phyloP scores from a whole-genome alignment of 164 flowering plant genomes.

The Tetrastigma voinierianum region DNA sequence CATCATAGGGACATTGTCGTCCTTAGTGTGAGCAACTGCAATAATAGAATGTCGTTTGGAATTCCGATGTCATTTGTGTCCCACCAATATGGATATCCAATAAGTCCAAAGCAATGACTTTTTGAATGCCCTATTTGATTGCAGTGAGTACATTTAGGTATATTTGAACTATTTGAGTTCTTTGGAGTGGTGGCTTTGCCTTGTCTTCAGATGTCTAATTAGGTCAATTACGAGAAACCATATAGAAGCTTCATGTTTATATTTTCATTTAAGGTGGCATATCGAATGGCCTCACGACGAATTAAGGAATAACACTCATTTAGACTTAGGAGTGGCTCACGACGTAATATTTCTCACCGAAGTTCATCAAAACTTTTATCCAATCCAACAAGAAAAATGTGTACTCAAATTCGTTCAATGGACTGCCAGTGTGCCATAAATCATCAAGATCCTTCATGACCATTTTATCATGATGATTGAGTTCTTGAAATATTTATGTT shows the following conservation, averaged over 20 bases:
- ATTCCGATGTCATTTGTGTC: too few relatives aligned
- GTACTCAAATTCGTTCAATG: not conserved
- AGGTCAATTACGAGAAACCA: too few relatives aligned
- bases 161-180: too few relatives aligned
- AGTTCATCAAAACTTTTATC: not conserved
- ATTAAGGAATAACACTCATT: conserved; percentile 1
- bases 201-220: too few relatives aligned
- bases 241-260: not conserved
- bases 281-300: not conserved
- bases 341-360: not conserved
- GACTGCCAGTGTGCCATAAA: not conserved
- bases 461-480: conserved; percentile 10
- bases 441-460: conserved; percentile 4
- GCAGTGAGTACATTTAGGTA: too few relatives aligned
- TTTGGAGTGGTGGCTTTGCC: too few relatives aligned
- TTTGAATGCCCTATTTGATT: too few relatives aligned
- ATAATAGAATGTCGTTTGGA: too few relatives aligned
- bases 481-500: conserved; percentile 1
- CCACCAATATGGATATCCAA: too few relatives aligned
- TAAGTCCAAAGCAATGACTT: too few relatives aligned
- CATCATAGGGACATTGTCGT: too few relatives aligned
- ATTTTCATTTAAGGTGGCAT: not conserved
- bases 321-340: not conserved
- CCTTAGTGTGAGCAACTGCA: too few relatives aligned
- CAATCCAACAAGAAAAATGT: conserved; percentile 8